A percentile compares a stretch with the other conserved stretches of the same genome.
phyloP scores from a whole-genome alignment of 2,329 filamentous ascomycete genomes.

The Epichloe sibirici region DNA sequence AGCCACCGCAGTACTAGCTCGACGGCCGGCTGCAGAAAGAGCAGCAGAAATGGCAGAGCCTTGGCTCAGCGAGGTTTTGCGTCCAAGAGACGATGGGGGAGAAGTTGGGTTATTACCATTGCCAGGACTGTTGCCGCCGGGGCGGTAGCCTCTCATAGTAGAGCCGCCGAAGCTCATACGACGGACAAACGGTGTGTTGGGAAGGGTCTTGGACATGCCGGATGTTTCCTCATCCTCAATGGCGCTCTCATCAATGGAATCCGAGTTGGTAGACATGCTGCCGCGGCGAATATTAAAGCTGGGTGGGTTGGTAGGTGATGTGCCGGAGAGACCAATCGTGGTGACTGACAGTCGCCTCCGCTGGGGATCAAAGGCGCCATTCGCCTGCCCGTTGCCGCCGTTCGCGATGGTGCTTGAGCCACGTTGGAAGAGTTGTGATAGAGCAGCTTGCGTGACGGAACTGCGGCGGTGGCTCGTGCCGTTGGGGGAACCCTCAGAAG shows the following conservation, averaged over 20 bases:
- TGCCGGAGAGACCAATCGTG: slow-evolving; percentile 61
- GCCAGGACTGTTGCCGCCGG: slow-evolving; percentile 44
- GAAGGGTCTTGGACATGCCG: slow-evolving; percentile 41
- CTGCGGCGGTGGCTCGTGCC: slow-evolving; percentile 37
- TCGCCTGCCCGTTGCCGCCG: slow-evolving; percentile 24
- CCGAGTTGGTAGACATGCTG: slow-evolving; percentile 58
- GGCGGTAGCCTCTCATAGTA: slow-evolving; percentile 47
- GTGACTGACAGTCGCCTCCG: slow-evolving; percentile 63
- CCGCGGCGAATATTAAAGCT: slow-evolving; percentile 45
- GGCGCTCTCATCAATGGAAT: slow-evolving; percentile 59
- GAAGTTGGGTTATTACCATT: slow-evolving; percentile 46
- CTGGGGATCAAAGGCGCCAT: slow-evolving; percentile 39
- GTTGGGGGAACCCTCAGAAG: slow-evolving; percentile 23
- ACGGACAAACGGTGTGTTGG: slow-evolving; percentile 64
- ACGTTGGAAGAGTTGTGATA: slow-evolving; percentile 47
- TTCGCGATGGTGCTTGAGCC: slow-evolving; percentile 35
- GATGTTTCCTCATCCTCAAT: slow-evolving; percentile 55
- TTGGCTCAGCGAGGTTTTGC: slow-evolving; percentile 18
- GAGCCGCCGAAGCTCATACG: slow-evolving; percentile 85
- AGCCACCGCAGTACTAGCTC: slow-evolving; percentile 22
- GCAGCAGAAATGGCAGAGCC: slow-evolving; percentile 21
- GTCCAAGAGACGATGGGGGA: slow-evolving; percentile 25
- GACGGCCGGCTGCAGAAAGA: slow-evolving; percentile 22
- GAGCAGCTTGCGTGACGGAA: slow-evolving; percentile 44
- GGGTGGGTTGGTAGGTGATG: slow-evolving; percentile 46